A percentile compares a stretch with the other conserved stretches of the same genome.
These are phyloP conservation scores for Hypoxylon sp. DNA, from an alignment of 2,329 filamentous ascomycete species.

Conservation along the genomic window DNA sequence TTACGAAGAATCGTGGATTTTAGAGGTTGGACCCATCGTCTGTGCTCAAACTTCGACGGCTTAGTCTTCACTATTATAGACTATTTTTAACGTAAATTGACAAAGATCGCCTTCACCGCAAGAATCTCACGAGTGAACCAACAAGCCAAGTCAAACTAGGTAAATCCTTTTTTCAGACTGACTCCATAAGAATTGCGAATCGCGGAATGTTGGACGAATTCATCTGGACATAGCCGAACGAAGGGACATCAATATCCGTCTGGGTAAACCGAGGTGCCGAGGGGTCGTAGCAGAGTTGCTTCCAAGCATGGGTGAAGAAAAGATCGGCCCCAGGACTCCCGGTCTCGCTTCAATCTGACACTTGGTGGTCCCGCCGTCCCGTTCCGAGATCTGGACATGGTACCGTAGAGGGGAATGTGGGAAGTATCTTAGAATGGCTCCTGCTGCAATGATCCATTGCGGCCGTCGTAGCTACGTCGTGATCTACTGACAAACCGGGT, in stretches of 20 bases:
- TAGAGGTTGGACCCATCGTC: constrained; percentile 46
- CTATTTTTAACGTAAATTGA: constrained; percentile 44
- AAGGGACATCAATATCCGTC: constrained; percentile 26
- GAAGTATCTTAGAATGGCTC: constrained; percentile 27
- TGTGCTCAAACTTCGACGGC: constrained; percentile 44
- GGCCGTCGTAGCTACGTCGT: constrained; percentile 38
- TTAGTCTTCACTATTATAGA: constrained; percentile 39
- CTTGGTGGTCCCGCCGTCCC: constrained; percentile 50
- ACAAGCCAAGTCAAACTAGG: constrained; percentile 39
- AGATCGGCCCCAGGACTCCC: constrained; percentile 49
- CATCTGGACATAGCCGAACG: constrained; percentile 34
- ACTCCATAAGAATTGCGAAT: constrained; percentile 31
- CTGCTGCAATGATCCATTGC: constrained; percentile 28
- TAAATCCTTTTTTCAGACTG: constrained; percentile 25
- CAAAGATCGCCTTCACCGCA: constrained; percentile 47
- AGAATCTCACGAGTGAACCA: constrained; percentile 40
- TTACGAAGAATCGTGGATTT: constrained; percentile 44
- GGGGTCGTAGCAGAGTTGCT: constrained; percentile 41
- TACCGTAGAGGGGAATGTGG: constrained; percentile 35
- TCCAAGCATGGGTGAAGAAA: constrained; percentile 36
- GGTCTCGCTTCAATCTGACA: constrained; percentile 49
- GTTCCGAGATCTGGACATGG: constrained; percentile 50
- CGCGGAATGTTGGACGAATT: constrained; percentile 26
- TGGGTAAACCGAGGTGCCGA: constrained; percentile 37
- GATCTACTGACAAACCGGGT: constrained; percentile 39